phyloP scores from a whole-genome alignment of 345 rosid species.

The Eucalyptus sp. region DNA sequence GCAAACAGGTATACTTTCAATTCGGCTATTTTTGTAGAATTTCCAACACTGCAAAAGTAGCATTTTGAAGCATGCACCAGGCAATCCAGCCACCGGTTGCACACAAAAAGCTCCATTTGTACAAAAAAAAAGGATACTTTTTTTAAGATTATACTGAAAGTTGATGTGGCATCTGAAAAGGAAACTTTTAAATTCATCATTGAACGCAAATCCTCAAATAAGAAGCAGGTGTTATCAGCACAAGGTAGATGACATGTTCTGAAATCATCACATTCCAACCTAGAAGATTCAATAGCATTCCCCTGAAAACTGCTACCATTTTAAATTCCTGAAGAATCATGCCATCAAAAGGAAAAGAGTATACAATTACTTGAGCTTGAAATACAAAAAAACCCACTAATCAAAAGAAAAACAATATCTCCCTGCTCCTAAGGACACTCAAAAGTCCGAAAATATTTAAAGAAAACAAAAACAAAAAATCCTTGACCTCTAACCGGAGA shows the following conservation, averaged over 20 bases:
- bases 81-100: background rate
- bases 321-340: background rate
- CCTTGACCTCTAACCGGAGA: background rate
- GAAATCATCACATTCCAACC: background rate
- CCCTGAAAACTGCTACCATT: background rate
- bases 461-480: background rate
- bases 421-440: background rate
- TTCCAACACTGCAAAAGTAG: background rate
- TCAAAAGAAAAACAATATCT: background rate
- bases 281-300: background rate
- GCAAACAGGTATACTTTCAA: background rate
- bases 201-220: background rate
- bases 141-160: background rate
- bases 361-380: background rate
- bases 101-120: background rate
- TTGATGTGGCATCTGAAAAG: background rate
- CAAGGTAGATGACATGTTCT: background rate
- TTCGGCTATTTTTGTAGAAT: background rate
- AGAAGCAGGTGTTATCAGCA: background rate
- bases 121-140: background rate
- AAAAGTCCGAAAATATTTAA: background rate
- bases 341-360: background rate
- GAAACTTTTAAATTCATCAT: background rate
- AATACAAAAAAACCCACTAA: background rate
- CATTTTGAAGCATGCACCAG: background rate